Percentiles rank a stretch among this genome's conserved stretches.
phyloP scores from a whole-genome alignment of 2,329 filamentous ascomycete genomes.

The Cyphellophora europaea region DNA sequence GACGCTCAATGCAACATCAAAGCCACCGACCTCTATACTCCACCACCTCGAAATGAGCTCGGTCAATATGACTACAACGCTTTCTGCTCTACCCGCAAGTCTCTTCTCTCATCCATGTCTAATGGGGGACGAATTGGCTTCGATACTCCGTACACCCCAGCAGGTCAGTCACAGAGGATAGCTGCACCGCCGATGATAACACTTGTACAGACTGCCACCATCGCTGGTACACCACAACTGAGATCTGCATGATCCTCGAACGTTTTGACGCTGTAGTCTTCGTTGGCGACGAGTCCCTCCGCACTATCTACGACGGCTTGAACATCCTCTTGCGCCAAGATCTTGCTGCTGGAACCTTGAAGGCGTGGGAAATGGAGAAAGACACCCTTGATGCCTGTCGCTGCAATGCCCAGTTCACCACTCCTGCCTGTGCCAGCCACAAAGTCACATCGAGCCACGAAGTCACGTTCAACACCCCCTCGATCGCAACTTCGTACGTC shows the following conservation, averaged over 20 bases:
- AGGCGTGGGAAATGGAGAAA: constrained; percentile 28
- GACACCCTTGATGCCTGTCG: constrained; percentile 24
- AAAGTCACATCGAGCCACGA: constrained; percentile 21
- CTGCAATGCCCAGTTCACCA: constrained; percentile 33
- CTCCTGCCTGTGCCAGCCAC: constrained; percentile 21
- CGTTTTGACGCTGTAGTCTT: constrained; percentile 34
- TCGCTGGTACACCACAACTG: constrained; percentile 31
- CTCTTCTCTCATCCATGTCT: constrained; percentile 31
- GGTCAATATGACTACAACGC: constrained; percentile 10
- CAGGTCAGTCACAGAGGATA: constrained; percentile 23
- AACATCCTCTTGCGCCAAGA: constrained; percentile 35
- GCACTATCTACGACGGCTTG: constrained; percentile 33
- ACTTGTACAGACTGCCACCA: constrained; percentile 29
- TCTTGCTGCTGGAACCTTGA: constrained; percentile 28
- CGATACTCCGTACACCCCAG: constrained; percentile 29
- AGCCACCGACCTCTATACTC: constrained; percentile 25
- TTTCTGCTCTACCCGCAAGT: constrained; percentile 26
- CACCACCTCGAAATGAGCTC: constrained; percentile 16
- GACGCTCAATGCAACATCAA: constrained; percentile 28
- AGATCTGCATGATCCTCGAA: constrained; percentile 36
- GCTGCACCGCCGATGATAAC: not conserved
- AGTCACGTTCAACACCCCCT: constrained; percentile 10
- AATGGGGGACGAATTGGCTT: constrained; percentile 32
- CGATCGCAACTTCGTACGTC: constrained; percentile 5
- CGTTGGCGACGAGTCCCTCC: constrained; percentile 30